Conservation (phyloP, 2,329 filamentous ascomycete genomes). For the Fusarium pseudoanthophilum region DNA sequence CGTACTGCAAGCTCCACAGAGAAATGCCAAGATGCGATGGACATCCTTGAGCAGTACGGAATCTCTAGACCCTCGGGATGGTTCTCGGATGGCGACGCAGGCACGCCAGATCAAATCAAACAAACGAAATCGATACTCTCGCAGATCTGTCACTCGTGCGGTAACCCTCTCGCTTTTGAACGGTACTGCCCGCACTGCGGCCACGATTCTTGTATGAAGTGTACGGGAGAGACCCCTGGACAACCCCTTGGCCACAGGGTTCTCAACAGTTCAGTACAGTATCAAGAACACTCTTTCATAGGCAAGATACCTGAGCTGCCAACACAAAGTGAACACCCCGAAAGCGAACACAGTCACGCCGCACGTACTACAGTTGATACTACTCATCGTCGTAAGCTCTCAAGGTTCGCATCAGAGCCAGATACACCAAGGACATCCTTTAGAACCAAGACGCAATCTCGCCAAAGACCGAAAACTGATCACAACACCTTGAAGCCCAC, state of each 20-base stretch:
- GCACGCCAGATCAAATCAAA: conserved; percentile 9
- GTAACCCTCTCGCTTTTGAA: conserved; percentile 51
- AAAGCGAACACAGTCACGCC: conserved; percentile 9
- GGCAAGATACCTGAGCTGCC: not conserved
- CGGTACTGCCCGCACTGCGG: conserved; percentile 60
- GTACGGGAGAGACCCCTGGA: conserved; percentile 51
- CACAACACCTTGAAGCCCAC: conserved; percentile 8
- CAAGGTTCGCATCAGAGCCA: conserved; percentile 20
- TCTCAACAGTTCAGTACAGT: not conserved
- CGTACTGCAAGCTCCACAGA: conserved; percentile 49
- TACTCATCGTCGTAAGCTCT: conserved; percentile 3
- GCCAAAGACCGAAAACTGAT: conserved; percentile 4
- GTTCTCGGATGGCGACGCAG: conserved; percentile 55
- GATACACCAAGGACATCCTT: conserved; percentile 19
- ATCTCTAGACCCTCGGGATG: conserved; percentile 59
- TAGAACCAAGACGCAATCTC: conserved; percentile 10
- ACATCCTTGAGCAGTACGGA: conserved; percentile 60
- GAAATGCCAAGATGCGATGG: conserved; percentile 56
- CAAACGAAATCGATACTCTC: conserved; percentile 38
- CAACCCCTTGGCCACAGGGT: conserved; percentile 9
- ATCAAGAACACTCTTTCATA: conserved; percentile 8
- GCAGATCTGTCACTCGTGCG: conserved; percentile 63
- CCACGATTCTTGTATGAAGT: conserved; percentile 62
- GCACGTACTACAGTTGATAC: conserved; percentile 1
- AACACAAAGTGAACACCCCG: not conserved